A percentile compares a stretch with the other conserved stretches of the same genome.
Conservation (phyloP, 139 green algal species). For the Zygnema circumcarinatum region DNA sequence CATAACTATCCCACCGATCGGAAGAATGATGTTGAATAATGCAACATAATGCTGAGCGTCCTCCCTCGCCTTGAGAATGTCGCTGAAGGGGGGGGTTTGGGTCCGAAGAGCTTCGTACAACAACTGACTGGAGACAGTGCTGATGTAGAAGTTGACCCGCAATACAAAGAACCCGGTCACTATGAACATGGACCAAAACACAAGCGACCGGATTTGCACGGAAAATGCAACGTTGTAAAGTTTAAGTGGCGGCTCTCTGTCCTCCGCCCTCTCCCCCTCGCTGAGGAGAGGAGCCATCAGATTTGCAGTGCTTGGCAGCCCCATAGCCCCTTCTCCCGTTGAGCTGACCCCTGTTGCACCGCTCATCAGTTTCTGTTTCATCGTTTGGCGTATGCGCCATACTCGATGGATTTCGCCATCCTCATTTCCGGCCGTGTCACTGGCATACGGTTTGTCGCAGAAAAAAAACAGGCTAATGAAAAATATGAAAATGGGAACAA, state of each 20-base stretch:
- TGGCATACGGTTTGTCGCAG: background rate
- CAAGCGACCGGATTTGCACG: background rate
- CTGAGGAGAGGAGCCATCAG: conserved; percentile 13
- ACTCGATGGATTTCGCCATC: conserved; percentile 25
- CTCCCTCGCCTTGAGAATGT: background rate
- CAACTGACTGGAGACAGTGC: conserved; percentile 22
- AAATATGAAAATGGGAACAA: conserved; percentile 1
- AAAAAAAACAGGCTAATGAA: conserved; percentile 26
- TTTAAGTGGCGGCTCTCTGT: background rate
- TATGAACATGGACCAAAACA: conserved; percentile 32
- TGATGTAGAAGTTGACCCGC: conserved; percentile 47
- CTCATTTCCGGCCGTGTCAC: background rate
- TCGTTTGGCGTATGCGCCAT: conserved; percentile 8
- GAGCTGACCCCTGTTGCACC: background rate
- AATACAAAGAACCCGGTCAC: conserved; percentile 32
- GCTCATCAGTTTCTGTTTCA: background rate
- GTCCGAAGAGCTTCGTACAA: background rate
- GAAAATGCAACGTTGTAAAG: conserved; percentile 23
- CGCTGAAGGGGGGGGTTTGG: background rate
- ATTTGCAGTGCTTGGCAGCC: background rate
- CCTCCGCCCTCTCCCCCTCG: background rate
- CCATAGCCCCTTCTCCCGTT: background rate
- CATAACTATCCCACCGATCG: conserved; percentile 21
- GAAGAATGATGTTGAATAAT: conserved; percentile 40
- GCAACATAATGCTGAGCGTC: conserved; percentile 8